Evolutionary conservation across 2,329 filamentous ascomycete species (phyloP).

Genomic region (Emergomyces orientalis): DNA sequence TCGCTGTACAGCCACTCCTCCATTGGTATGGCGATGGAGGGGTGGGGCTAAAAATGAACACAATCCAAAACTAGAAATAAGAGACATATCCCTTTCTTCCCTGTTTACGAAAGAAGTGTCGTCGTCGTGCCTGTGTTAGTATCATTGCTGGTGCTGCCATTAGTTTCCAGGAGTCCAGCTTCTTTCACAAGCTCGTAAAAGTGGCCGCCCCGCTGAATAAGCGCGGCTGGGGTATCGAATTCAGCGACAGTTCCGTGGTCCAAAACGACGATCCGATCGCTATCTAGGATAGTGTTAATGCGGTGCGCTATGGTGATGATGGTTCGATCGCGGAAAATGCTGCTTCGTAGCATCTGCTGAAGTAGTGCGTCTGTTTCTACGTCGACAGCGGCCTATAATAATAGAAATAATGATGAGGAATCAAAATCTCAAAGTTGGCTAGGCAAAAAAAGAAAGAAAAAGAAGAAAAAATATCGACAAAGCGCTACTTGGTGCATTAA

Average conservation of each 20-base stretch:
- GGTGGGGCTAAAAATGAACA: neutral
- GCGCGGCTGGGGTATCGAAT: constrained; percentile 74
- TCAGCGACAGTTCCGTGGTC: constrained; percentile 85
- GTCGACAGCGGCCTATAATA: constrained; percentile 52
- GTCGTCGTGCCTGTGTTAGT: neutral
- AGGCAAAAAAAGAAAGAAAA: constrained; percentile 11
- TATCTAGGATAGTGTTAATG: constrained; percentile 90
- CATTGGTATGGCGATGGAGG: neutral
- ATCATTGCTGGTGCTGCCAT: constrained; percentile 20
- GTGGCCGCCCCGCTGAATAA: constrained; percentile 65
- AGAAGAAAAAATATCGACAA: neutral
- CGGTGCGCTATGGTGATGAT: constrained; percentile 98
- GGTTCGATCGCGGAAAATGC: constrained; percentile 75
- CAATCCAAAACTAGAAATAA: neutral
- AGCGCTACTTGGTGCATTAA: neutral
- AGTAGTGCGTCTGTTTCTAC: constrained; percentile 58
- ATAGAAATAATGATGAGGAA: neutral
- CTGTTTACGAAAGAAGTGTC: neutral
- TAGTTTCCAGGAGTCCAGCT: constrained; percentile 59
- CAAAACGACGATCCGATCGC: constrained; percentile 84
- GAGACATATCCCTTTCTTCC: neutral
- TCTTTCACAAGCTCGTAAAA: constrained; percentile 91
- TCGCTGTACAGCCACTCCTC: neutral
- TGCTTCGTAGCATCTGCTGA: constrained; percentile 54
- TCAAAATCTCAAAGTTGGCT: neutral